Evolutionary conservation across 768 basidiomycete species (phyloP).

Genomic region (Termitomyces titanicus): DNA sequence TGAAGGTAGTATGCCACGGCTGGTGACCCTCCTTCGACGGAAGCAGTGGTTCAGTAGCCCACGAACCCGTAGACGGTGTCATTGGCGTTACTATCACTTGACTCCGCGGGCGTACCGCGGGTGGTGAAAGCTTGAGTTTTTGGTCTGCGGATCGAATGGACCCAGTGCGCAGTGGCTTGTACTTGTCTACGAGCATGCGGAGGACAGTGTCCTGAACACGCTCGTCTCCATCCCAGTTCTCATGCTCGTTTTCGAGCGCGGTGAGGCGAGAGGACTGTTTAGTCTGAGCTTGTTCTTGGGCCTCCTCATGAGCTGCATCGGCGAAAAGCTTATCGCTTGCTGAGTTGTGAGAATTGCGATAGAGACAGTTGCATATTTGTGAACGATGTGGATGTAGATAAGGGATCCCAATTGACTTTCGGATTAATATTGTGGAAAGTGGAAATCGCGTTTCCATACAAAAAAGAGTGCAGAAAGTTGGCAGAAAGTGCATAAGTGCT

Average conservation of each 20-base stretch:
- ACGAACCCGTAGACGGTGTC: conserved; percentile 32
- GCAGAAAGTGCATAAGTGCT: too few relatives aligned
- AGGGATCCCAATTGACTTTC: neutral
- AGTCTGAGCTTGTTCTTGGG: conserved; percentile 22
- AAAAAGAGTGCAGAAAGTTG: neutral
- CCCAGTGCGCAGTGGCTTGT: conserved; percentile 74
- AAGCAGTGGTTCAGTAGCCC: conserved; percentile 50
- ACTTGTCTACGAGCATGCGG: conserved; percentile 84
- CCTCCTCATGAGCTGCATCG: conserved; percentile 56
- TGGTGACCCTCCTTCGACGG: conserved; percentile 52
- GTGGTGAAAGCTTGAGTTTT: conserved; percentile 52
- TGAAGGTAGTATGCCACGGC: conserved; percentile 72
- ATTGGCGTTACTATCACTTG: conserved; percentile 8
- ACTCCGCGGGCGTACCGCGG: conserved; percentile 29
- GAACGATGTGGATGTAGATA: neutral
- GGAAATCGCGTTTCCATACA: conserved; percentile 8
- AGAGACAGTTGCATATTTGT: neutral
- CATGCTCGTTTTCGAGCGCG: conserved; percentile 41
- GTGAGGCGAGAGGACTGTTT: conserved; percentile 14
- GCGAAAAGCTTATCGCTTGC: conserved; percentile 64
- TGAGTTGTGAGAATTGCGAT: conserved; percentile 3
- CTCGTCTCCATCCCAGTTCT: conserved; percentile 82
- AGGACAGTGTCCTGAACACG: conserved; percentile 64
- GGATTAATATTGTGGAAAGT: neutral
- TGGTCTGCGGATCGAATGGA: conserved; percentile 59